Base-by-base conservation (phyloP, 2,329 filamentous ascomycete genomes). In the Claviceps sp. region DNA sequence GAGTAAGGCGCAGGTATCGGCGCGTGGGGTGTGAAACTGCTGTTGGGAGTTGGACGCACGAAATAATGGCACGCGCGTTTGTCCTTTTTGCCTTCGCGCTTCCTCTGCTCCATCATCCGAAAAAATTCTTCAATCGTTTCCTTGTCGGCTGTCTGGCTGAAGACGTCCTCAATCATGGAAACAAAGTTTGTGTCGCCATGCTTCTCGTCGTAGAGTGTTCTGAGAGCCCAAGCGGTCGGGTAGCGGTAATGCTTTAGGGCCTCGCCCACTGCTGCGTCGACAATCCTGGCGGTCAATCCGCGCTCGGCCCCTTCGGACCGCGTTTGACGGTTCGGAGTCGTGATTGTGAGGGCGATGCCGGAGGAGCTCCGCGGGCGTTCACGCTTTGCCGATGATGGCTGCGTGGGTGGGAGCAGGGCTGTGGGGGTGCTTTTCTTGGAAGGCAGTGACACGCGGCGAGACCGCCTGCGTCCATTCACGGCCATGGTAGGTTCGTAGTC, bases 201-300 rank as follows among this genome's bases (percentile, higher is more conserved):
- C 54, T 75, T 73, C 60, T 82, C 77, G 57, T 83, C 78, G 63
- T 80, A 83, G 54, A 82, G 69, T 14, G 72, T 74, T 50, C 78
- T 72, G 54, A 84, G 68, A 43, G 80, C 79, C 69, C 74, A 83
- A 2, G 80, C 81, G 8, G 80, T 83, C 51, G 78, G 77, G 61
- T 79, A 82, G 54, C 77, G 76, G 55, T 71, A 70, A 60, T 77
- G 72, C 54, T 71, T 67, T 48, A 84, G 64, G 5, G 80, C 80
- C 59, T 80, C 73, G 10, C 80, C 73, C 34, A 82, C 76, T n/a
- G 78, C 78, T 37, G 65, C 60, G 61, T 80, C 75, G 41, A 84
- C 70, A 30, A 80, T 73, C 59, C 68, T 73, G 58, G 76, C 76
- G 26, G 71, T 69, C 38, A 72, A 62, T 41, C 73, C 72, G 55